Evolutionary conservation across 805 yeast genomes (phyloP).

Genomic region (Huiozyma naganishii): DNA sequence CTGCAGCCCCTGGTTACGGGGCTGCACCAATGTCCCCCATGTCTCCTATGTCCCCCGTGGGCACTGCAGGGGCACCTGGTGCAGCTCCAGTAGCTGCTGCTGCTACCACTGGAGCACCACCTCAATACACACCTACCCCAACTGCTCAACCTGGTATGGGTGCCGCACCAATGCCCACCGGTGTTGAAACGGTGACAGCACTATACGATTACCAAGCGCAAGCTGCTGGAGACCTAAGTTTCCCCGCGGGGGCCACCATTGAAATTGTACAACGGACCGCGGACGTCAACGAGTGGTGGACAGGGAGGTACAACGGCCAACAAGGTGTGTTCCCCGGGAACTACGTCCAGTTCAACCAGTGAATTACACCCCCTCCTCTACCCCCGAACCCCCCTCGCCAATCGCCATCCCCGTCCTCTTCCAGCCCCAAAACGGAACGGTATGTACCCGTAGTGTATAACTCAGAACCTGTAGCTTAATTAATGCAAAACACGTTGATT

Average conservation of each 20-base stretch:
- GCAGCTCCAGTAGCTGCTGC: constrained; percentile 15
- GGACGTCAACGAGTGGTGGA: constrained; percentile 97
- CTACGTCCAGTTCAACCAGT: constrained; percentile 65
- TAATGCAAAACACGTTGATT: no score
- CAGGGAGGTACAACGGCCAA: constrained; percentile 74
- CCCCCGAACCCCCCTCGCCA: background rate
- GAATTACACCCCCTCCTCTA: background rate
- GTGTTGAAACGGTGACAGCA: constrained; percentile 68
- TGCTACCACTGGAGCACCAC: background rate
- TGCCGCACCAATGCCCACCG: constrained; percentile 30
- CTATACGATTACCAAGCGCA: constrained; percentile 87
- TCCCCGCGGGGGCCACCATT: constrained; percentile 80
- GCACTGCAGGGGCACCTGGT: constrained; percentile 5
- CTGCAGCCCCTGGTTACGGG: constrained; percentile 2
- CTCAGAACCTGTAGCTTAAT: no score
- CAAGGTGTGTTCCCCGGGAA: constrained; percentile 95
- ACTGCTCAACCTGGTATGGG: constrained; percentile 13
- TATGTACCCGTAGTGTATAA: no score
- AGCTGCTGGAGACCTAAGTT: constrained; percentile 82
- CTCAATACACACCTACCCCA: constrained; percentile 3
- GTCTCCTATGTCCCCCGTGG: background rate
- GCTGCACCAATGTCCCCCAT: background rate
- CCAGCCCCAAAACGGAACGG: no score
- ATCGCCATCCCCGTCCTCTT: no score
- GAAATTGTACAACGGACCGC: constrained; percentile 72